Percentiles rank a stretch among this genome's conserved stretches.
phyloP scores from a whole-genome alignment of 2,329 filamentous ascomycete genomes.

The Dissoconium aciculare region DNA sequence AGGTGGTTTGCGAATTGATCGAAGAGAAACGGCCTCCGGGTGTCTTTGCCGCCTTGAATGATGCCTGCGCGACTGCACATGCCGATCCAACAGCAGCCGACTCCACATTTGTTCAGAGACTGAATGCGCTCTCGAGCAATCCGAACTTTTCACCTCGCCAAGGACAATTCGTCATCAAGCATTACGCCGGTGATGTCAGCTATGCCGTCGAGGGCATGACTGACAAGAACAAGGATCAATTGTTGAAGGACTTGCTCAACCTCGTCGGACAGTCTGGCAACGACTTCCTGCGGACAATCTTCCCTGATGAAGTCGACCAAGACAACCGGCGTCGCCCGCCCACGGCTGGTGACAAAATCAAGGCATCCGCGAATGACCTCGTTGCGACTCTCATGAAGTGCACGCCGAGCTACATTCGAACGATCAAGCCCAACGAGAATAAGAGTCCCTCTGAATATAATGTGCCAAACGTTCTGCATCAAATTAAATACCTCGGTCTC shows the following conservation, averaged over 20 bases:
- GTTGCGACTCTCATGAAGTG: slow-evolving; percentile 95
- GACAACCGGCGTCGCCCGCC: slow-evolving; percentile 90
- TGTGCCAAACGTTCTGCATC: slow-evolving; percentile 79
- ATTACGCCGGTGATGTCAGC: slow-evolving; percentile 92
- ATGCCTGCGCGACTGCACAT: slow-evolving; percentile 95
- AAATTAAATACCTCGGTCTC: slow-evolving; percentile 97
- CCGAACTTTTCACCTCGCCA: slow-evolving; percentile 82
- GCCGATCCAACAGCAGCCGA: slow-evolving; percentile 90
- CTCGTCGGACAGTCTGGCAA: slow-evolving; percentile 75
- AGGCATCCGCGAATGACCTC: slow-evolving; percentile 81
- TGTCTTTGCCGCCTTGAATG: slow-evolving; percentile 89
- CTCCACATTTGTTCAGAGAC: slow-evolving; percentile 82
- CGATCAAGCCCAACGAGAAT: slow-evolving; percentile 98
- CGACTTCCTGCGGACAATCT: slow-evolving; percentile 70
- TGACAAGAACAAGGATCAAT: slow-evolving; percentile 97
- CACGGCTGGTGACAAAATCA: slow-evolving; percentile 92
- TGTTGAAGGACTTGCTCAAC: slow-evolving; percentile 84
- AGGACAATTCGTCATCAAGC: slow-evolving; percentile 95
- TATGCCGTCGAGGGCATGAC: slow-evolving; percentile 95
- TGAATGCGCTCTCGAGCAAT: slow-evolving; percentile 77
- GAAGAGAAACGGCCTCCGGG: slow-evolving; percentile 81
- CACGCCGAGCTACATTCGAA: slow-evolving; percentile 93
- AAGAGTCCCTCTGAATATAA: slow-evolving; percentile 94
- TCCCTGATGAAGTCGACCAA: slow-evolving; percentile 85
- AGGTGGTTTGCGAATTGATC: slow-evolving; percentile 93